These are phyloP conservation scores for Ampelomyces quisqualis DNA, from an alignment of 2,329 filamentous ascomycete species.

Conservation along the genomic window DNA sequence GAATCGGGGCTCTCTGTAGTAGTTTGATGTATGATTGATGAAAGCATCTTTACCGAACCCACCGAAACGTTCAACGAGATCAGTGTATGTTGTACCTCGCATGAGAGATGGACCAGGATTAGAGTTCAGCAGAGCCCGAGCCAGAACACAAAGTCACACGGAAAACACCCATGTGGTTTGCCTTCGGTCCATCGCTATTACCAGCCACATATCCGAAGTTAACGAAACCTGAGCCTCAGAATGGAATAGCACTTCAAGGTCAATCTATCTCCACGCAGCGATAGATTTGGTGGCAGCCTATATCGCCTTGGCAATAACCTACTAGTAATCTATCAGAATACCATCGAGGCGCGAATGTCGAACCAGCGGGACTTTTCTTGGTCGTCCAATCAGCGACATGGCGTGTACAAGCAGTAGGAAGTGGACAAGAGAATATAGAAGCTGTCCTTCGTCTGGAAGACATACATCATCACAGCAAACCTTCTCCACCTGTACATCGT, in stretches of 20 bases:
- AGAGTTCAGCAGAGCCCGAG: no score
- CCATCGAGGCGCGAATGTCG: conserved; percentile 2
- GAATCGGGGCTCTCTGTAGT: no score
- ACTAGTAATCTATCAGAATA: conserved; percentile 6
- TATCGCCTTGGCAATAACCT: conserved; percentile 8
- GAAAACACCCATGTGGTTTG: not conserved
- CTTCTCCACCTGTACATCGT: not conserved
- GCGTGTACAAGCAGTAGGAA: not conserved
- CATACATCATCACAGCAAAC: not conserved
- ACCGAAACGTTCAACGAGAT: not conserved
- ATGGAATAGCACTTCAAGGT: conserved; percentile 2
- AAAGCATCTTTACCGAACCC: not conserved
- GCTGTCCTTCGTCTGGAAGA: no score
- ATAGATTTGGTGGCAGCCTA: conserved; percentile 13
- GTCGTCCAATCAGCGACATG: not conserved
- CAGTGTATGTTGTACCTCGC: not conserved
- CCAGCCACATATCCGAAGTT: not conserved
- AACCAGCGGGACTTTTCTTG: not conserved
- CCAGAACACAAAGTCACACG: no score
- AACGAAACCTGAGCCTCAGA: conserved; percentile 2
- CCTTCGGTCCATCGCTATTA: not conserved
- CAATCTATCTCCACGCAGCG: conserved; percentile 12
- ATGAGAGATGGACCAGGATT: not conserved
- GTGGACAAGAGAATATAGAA: not conserved
- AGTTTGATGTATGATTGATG: not conserved